Evolutionary conservation across 495 filamentous ascomycete genomes (phyloP).

Genomic region (Pseudevernia furfuracea): DNA sequence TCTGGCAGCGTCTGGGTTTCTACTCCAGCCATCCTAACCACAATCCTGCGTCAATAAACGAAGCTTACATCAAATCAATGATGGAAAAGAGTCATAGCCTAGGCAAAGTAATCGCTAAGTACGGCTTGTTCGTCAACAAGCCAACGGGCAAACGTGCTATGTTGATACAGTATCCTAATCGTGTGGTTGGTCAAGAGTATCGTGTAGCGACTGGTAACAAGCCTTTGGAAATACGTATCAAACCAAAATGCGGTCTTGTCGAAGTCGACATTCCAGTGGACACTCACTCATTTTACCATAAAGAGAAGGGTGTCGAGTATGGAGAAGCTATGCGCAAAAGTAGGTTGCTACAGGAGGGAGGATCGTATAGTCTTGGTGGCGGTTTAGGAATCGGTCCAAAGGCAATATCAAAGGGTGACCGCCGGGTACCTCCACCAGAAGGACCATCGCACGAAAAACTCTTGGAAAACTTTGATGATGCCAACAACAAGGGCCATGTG

Average conservation of each 20-base stretch:
- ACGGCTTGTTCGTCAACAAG: slow-evolving; percentile 20
- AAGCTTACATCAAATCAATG: not conserved
- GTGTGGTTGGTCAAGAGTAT: slow-evolving; percentile 46
- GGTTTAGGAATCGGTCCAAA: slow-evolving; percentile 44
- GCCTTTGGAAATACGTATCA: slow-evolving; percentile 57
- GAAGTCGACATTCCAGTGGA: slow-evolving; percentile 67
- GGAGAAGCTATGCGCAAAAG: slow-evolving; percentile 58
- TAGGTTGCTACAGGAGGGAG: slow-evolving; percentile 45
- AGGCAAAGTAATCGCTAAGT: slow-evolving; percentile 14
- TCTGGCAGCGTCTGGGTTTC: slow-evolving; percentile 1
- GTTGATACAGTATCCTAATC: slow-evolving; percentile 64
- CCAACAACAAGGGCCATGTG: slow-evolving; percentile 43
- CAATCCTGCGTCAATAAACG: not conserved
- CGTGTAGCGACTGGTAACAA: slow-evolving; percentile 44
- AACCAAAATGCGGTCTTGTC: slow-evolving; percentile 59
- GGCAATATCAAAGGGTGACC: slow-evolving; percentile 27
- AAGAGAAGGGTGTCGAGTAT: slow-evolving; percentile 55
- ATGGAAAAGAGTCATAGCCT: not conserved
- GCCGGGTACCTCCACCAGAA: slow-evolving; percentile 10
- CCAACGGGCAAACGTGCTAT: slow-evolving; percentile 17
- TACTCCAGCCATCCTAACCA: slow-evolving; percentile 7
- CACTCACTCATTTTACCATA: slow-evolving; percentile 54
- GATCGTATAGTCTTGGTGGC: slow-evolving; percentile 50
- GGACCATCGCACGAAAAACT: slow-evolving; percentile 32
- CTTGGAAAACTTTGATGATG: slow-evolving; percentile 41